phyloP scores from a whole-genome alignment of 768 basidiomycete genomes.

The Rhodotorula taiwanensis region DNA sequence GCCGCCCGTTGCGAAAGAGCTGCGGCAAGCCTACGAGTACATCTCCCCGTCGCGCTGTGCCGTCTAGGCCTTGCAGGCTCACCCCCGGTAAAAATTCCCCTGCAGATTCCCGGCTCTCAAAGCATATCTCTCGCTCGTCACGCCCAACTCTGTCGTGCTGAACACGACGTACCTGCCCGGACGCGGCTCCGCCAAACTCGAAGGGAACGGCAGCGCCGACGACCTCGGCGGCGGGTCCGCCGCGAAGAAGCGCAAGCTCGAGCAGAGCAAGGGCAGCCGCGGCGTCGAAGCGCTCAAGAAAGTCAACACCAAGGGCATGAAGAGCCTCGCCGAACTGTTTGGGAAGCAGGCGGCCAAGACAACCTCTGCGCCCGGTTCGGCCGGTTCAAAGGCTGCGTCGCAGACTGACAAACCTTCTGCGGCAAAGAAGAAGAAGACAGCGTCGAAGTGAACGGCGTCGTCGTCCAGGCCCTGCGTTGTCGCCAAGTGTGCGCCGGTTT shows the following conservation, averaged over 20 bases:
- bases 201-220: neutral
- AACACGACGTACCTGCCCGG: constrained; percentile 30
- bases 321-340: constrained; percentile 22
- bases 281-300: constrained; percentile 37
- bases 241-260: constrained; percentile 27
- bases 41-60: too few species aligned
- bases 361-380: neutral
- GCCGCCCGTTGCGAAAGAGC: neutral
- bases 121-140: constrained; percentile 7
- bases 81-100: too few species aligned
- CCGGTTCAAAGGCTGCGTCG: neutral
- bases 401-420: neutral
- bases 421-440: constrained; percentile 17
- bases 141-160: constrained; percentile 20
- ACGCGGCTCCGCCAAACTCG: constrained; percentile 16
- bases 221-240: constrained; percentile 14
- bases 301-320: constrained; percentile 37
- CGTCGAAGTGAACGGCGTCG: too few species aligned
- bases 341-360: constrained; percentile 10
- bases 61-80: too few species aligned
- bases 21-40: constrained; percentile 17
- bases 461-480: neutral
- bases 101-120: constrained; percentile 20
- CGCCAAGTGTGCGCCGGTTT: too few species aligned
- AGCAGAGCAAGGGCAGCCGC: constrained; percentile 18